Evolutionary conservation across 2,329 filamentous ascomycete genomes (phyloP).

Genomic region (Blastomyces silverae): DNA sequence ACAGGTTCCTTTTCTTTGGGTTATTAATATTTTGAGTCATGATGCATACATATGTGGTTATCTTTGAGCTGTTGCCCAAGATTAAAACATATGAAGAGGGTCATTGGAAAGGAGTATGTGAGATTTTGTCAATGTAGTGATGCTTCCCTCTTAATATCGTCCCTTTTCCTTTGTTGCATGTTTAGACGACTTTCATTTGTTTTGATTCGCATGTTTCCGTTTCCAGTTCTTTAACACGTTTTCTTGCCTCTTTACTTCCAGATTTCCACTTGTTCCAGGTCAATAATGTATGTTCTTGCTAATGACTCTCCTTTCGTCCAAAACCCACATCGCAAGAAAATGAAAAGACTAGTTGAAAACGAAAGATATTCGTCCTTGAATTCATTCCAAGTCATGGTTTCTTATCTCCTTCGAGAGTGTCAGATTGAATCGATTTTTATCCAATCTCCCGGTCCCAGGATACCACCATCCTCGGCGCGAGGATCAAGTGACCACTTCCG

Average conservation of each 20-base stretch:
- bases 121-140: neutral
- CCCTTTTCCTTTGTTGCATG: conserved; percentile 7
- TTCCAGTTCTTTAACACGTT: conserved; percentile 22
- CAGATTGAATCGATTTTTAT: conserved; percentile 23
- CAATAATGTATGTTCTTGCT: neutral
- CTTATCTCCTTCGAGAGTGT: neutral
- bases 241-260: conserved; percentile 4
- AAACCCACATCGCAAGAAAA: neutral
- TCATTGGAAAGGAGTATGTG: conserved; percentile 7
- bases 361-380: neutral
- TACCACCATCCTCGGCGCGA: conserved; percentile 54
- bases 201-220: neutral
- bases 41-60: conserved; percentile 5
- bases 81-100: conserved; percentile 10
- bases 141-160: conserved; percentile 7
- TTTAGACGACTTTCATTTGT: conserved; percentile 15
- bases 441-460: conserved; percentile 57
- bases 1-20: neutral
- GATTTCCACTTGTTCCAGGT: neutral
- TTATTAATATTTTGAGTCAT: conserved; percentile 1
- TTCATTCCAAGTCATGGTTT: neutral
- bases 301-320: neutral
- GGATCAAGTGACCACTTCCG: conserved; percentile 70
- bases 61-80: conserved; percentile 8
- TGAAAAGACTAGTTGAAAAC: neutral